Conservation (phyloP, 441 rosid species). For the Daphne laureola region DNA sequence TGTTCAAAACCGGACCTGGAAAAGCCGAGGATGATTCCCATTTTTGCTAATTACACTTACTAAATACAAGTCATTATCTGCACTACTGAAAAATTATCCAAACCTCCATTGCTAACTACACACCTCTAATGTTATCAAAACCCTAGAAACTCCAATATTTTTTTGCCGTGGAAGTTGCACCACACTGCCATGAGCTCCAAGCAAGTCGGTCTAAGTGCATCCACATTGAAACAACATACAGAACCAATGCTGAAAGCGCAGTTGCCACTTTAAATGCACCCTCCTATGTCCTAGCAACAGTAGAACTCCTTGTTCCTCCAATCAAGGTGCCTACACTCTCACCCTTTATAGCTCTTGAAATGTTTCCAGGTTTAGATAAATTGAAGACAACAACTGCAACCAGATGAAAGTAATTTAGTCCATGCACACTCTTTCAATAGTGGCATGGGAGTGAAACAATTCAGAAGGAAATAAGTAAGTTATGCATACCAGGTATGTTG, state of each 20-base stretch:
- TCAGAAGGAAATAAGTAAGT: neutral
- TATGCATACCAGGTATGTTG: conserved; percentile 68
- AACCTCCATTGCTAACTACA: too few species aligned
- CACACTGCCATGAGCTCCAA: too few species aligned
- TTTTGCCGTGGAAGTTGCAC: too few species aligned
- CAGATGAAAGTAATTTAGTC: conserved; percentile 8
- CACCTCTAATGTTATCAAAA: too few species aligned
- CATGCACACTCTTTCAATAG: neutral
- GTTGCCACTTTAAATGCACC: neutral
- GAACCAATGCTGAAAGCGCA: conserved; percentile 1
- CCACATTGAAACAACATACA: neutral
- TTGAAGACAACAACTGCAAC: conserved; percentile 82
- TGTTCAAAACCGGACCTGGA: too few species aligned
- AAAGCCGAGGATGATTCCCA: too few species aligned
- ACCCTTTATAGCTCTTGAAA: conserved; percentile 73
- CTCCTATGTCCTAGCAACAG: conserved; percentile 25
- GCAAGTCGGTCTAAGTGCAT: too few species aligned
- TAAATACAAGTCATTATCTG: too few species aligned
- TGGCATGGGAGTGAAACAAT: neutral
- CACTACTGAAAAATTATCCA: too few species aligned
- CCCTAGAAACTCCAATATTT: too few species aligned
- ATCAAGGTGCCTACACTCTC: conserved; percentile 85
- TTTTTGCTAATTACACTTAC: too few species aligned
- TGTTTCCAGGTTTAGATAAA: conserved; percentile 67
- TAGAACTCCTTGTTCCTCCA: conserved; percentile 45